Percentiles rank a stretch among this genome's conserved stretches.
These are phyloP conservation scores for Tolypocladium ophioglossoides DNA, from an alignment of 2,329 filamentous ascomycete genomes.

Conservation along the genomic window DNA sequence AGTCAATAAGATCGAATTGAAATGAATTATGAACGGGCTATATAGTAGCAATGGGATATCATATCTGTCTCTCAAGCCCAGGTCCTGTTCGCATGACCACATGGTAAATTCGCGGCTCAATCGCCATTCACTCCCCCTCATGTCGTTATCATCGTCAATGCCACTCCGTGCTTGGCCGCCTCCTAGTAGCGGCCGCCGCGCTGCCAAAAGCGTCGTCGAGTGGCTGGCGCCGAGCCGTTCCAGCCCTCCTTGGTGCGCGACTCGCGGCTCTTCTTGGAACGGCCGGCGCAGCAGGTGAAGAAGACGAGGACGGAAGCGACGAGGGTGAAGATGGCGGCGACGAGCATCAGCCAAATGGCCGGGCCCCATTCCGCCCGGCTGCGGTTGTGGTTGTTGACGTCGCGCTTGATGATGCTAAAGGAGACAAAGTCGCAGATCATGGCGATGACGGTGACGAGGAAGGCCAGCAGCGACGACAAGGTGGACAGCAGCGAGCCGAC, in stretches of 20 bases:
- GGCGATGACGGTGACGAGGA: conserved; percentile 39
- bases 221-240: conserved; percentile 5
- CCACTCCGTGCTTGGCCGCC: neutral
- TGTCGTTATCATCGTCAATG: neutral
- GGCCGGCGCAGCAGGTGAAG: conserved; percentile 47
- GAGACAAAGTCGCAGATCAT: conserved; percentile 46
- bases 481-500: conserved; percentile 42
- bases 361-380: conserved; percentile 38
- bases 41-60: neutral
- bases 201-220: conserved; percentile 10
- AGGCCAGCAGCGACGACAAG: conserved; percentile 36
- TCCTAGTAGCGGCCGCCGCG: neutral
- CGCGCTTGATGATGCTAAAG: conserved; percentile 41
- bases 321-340: conserved; percentile 41
- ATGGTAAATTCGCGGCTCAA: neutral
- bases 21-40: neutral
- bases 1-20: too few species aligned
- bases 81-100: too few species aligned
- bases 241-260: conserved; percentile 16
- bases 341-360: conserved; percentile 50
- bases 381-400: conserved; percentile 39
- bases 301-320: conserved; percentile 47
- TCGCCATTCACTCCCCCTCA: neutral
- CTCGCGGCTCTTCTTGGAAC: conserved; percentile 22
- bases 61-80: neutral